phyloP scores from a whole-genome alignment of 805 yeast genomes.

The Wickerhamiella siamensis region DNA sequence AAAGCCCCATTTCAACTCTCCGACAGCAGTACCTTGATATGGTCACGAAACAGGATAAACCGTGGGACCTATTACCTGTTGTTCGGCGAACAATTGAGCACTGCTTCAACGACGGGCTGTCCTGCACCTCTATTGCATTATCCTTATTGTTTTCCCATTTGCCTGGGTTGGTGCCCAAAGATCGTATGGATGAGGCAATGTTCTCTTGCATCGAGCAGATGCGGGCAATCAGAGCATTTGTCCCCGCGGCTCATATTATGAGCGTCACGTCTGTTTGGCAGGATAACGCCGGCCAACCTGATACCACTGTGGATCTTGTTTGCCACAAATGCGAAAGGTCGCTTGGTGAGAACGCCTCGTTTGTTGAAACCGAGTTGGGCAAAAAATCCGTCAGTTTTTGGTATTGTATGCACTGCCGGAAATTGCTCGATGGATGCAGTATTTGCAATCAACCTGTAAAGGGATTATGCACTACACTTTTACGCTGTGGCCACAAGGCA shows the following conservation, averaged over 20 bases:
- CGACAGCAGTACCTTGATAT: slow-evolving; percentile 6
- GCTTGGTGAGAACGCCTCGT: slow-evolving; percentile 22
- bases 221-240: slow-evolving; percentile 25
- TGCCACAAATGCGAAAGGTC: slow-evolving; percentile 24
- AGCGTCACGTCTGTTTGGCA: slow-evolving; percentile 4
- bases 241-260: slow-evolving; percentile 42
- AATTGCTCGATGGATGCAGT: slow-evolving; percentile 51
- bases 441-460: slow-evolving; percentile 65
- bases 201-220: slow-evolving; percentile 10
- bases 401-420: slow-evolving; percentile 67
- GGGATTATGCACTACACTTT: slow-evolving; percentile 45
- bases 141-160: slow-evolving; percentile 11
- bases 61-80: slow-evolving; percentile 17
- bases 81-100: slow-evolving; percentile 5
- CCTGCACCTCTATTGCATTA: slow-evolving; percentile 12
- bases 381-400: slow-evolving; percentile 49
- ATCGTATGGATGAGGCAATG: slow-evolving; percentile 10
- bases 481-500: slow-evolving; percentile 76
- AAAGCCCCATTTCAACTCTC: neutral
- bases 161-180: slow-evolving; percentile 5
- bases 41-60: neutral
- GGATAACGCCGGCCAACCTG: slow-evolving; percentile 17
- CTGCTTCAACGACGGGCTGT: slow-evolving; percentile 9
- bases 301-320: slow-evolving; percentile 34
- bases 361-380: slow-evolving; percentile 14